These are phyloP conservation scores for Friedmanniomyces endolithicus DNA, from an alignment of 495 filamentous ascomycete species.

Conservation along the genomic window DNA sequence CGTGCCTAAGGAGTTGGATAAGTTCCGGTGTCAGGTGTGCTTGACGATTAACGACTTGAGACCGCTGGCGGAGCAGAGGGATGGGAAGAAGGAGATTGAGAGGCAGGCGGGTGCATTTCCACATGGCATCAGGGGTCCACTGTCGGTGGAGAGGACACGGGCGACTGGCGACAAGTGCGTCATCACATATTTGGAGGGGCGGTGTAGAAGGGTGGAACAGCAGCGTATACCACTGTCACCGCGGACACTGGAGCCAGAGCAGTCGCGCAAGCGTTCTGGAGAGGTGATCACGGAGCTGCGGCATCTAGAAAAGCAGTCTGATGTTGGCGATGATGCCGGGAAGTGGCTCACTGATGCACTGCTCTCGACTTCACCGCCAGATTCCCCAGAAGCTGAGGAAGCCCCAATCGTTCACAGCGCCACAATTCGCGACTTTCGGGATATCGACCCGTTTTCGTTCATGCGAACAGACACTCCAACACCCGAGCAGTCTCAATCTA, in stretches of 20 bases:
- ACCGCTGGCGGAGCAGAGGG: slow-evolving; percentile 29
- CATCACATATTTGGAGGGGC: slow-evolving; percentile 36
- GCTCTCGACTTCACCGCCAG: slow-evolving; percentile 13
- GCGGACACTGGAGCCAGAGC: background rate
- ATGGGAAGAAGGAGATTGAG: slow-evolving; percentile 13
- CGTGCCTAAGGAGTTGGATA: slow-evolving; percentile 64
- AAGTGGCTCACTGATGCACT: slow-evolving; percentile 11
- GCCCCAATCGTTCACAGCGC: slow-evolving; percentile 2
- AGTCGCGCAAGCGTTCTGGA: background rate
- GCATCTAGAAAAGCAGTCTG: background rate
- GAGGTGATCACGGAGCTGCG: background rate
- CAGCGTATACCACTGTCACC: background rate
- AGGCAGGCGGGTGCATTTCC: slow-evolving; percentile 15
- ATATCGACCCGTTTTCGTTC: slow-evolving; percentile 13
- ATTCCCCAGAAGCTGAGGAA: slow-evolving; percentile 1
- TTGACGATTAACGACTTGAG: slow-evolving; percentile 76
- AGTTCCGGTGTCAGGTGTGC: slow-evolving; percentile 77
- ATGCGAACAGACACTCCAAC: slow-evolving; percentile 11
- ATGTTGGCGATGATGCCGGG: background rate
- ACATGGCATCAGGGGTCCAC: background rate
- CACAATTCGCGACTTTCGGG: slow-evolving; percentile 14
- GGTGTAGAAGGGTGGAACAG: slow-evolving; percentile 25
- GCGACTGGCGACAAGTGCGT: slow-evolving; percentile 43
- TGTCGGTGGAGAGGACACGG: slow-evolving; percentile 34
- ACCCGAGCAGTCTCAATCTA: background rate